Conservation (phyloP, 1,139 yeast species). For the Meyerozyma smithsonii region DNA sequence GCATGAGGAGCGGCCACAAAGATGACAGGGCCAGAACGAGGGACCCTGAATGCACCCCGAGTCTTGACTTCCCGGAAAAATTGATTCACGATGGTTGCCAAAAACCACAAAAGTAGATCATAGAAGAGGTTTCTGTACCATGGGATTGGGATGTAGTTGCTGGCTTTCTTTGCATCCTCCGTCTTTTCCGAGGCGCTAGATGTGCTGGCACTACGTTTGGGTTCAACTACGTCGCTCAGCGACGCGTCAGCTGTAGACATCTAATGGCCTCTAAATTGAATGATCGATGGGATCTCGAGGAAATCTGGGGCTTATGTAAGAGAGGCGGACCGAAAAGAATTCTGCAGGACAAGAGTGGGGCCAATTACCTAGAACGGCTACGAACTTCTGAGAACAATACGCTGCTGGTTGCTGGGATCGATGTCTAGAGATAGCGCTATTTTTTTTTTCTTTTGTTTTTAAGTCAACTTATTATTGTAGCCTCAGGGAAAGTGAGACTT, state of each 20-base stretch:
- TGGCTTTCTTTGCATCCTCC: background rate
- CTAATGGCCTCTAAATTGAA: too few species aligned
- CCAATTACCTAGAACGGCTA: too few species aligned
- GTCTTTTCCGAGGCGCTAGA: background rate
- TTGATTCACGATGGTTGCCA: slow-evolving; percentile 37
- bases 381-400: too few species aligned
- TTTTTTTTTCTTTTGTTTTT: too few species aligned
- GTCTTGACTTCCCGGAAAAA: slow-evolving; percentile 89
- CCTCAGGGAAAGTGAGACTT: too few species aligned
- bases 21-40: slow-evolving; percentile 79
- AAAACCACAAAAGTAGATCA: slow-evolving; percentile 47
- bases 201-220: background rate
- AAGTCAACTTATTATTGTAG: too few species aligned
- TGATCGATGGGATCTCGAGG: background rate
- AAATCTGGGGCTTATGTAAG: background rate
- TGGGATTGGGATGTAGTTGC: slow-evolving; percentile 15
- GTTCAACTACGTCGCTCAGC: background rate
- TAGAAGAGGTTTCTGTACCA: slow-evolving; percentile 39
- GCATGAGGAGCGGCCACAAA: slow-evolving; percentile 98
- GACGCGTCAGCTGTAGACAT: background rate
- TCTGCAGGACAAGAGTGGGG: too few species aligned
- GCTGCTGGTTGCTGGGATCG: too few species aligned
- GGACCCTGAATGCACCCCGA: slow-evolving; percentile 86
- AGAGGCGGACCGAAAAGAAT: too few species aligned
- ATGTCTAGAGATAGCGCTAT: too few species aligned